Evolutionary conservation across 345 rosid species (phyloP).

Genomic region (Eucalyptus polybractea): DNA sequence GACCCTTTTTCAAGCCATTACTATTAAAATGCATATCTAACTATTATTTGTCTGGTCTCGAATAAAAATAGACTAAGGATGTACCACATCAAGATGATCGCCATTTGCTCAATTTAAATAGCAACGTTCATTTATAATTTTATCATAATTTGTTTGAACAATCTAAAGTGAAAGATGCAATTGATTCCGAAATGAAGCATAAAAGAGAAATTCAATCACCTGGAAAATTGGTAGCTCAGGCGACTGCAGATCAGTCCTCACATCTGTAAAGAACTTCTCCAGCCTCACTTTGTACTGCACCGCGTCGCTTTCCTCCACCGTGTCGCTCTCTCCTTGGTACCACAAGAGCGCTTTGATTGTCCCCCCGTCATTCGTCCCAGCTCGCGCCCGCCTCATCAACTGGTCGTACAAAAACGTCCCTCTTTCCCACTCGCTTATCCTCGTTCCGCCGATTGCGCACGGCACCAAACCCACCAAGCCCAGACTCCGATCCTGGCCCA

Average conservation of each 20-base stretch:
- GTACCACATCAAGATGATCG: not conserved
- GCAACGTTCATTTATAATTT: not conserved
- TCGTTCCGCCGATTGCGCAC: constrained; percentile 72
- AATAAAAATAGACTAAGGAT: not conserved
- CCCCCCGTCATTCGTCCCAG: constrained; percentile 18
- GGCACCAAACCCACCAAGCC: constrained; percentile 64
- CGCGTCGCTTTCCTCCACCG: constrained; percentile 28
- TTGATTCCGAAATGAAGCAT: not conserved
- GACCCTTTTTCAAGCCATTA: not conserved
- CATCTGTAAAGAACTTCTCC: constrained; percentile 33
- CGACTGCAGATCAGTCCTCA: constrained; percentile 43
- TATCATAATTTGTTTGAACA: too few species aligned
- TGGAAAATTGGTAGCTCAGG: constrained; percentile 67
- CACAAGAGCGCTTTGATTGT: constrained; percentile 37
- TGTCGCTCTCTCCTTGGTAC: constrained; percentile 88
- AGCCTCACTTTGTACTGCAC: constrained; percentile 37
- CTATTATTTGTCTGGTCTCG: not conserved
- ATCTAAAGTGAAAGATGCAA: not conserved
- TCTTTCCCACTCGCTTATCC: constrained; percentile 54
- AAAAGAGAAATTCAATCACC: constrained; percentile 4
- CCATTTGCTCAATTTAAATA: not conserved
- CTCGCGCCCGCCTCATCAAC: constrained; percentile 33
- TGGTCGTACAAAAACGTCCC: constrained; percentile 46
- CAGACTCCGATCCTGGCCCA: constrained; percentile 2
- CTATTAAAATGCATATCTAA: not conserved